These are phyloP conservation scores for Aspergillus baeticus DNA, from an alignment of 495 filamentous ascomycete genomes.

Conservation along the genomic window DNA sequence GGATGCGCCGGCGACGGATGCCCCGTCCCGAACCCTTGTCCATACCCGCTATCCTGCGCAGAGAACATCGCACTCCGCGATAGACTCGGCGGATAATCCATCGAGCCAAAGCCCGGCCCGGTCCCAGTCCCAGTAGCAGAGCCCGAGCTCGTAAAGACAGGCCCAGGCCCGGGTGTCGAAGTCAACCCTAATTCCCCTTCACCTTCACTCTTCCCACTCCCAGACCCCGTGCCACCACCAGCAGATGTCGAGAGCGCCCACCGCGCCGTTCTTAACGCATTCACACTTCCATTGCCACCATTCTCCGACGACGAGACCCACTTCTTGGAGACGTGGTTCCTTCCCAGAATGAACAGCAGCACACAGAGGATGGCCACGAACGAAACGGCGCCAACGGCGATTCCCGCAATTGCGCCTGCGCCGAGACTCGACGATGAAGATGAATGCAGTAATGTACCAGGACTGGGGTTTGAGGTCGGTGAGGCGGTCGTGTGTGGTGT, in stretches of 20 bases:
- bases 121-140: background rate
- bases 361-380: conserved; percentile 33
- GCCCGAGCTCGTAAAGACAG: background rate
- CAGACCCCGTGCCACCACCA: background rate
- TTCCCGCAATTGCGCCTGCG: conserved; percentile 39
- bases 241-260: background rate
- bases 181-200: background rate
- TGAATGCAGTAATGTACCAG: conserved; percentile 8
- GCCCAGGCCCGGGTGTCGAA: background rate
- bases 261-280: background rate
- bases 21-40: background rate
- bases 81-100: background rate
- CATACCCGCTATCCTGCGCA: background rate
- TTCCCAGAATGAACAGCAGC: conserved; percentile 41
- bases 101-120: background rate
- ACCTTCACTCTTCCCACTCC: background rate
- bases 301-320: conserved; percentile 24
- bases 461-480: background rate
- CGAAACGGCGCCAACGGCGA: conserved; percentile 31
- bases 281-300: background rate
- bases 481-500: conserved; percentile 14
- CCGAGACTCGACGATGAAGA: conserved; percentile 20
- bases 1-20: background rate
- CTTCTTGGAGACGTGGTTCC: conserved; percentile 35
- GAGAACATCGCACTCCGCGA: background rate